Base-by-base conservation (phyloP, 2,329 filamentous ascomycete genomes). In the Aspergillus ruber region DNA sequence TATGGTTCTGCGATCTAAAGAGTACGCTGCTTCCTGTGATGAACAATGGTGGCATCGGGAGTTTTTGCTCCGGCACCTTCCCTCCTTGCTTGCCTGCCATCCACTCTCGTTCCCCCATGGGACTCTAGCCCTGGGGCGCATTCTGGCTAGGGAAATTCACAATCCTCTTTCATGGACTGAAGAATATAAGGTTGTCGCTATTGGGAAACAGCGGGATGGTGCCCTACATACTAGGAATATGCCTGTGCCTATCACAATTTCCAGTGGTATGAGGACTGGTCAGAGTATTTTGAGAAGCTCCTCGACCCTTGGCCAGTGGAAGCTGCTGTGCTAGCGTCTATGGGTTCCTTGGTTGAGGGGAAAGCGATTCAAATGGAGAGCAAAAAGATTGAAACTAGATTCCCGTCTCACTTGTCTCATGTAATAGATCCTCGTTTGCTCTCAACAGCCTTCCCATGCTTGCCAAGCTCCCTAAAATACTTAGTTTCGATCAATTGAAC, bases 211-310 rank as follows among this genome's bases (percentile, higher is more conserved):
- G 59, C 59, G 35, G 60, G 56, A 41, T 61, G 56, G 56, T 60
- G 60, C 54, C 58, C 59, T 49, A 53, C 53, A 15, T 54, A 61
- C 47, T 60, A 54, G 56, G 58, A 61, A 46, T 62, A 59, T 40
- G 44, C 55, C 39, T 43, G 49, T 56, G 52, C 52, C 12, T 61
- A 56, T 36, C 43, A 49, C 6, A 9, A 56, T 6, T 54, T 61
- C 20, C 53, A 50, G 35, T 60, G 53, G 52, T 32, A 51, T 49
- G 58, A 61, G 23, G 57, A 58, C 48, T 61, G 58, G 57, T 56
- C 58, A 35, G 53, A 9, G 45, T 47, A 50, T 48, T 17, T 61
- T 47, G 56, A 59, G 42, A 58, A 54, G 45, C 46, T 61, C 49
- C 29, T 61, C 23, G 51, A 59, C 46, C 56, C 55, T 10, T 59